These are phyloP conservation scores for Candida germanica DNA, from an alignment of 805 yeast genomes.

Conservation along the genomic window DNA sequence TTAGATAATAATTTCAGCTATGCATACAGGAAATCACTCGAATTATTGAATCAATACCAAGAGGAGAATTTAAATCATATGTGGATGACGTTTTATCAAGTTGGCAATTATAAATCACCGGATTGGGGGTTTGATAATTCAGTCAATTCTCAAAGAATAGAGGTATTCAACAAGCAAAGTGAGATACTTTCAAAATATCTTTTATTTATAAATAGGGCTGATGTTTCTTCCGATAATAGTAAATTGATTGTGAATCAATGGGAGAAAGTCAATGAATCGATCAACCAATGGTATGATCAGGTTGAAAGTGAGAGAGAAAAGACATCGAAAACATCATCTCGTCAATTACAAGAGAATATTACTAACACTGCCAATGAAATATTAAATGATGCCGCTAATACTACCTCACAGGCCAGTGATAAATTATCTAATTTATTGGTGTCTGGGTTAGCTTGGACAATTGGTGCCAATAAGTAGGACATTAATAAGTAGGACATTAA, in stretches of 20 bases:
- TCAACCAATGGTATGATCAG: conserved; percentile 7
- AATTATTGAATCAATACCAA: conserved; percentile 28
- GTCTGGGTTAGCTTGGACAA: conserved; percentile 62
- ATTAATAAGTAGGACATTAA: too few relatives aligned
- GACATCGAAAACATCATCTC: conserved; percentile 5
- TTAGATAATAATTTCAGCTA: conserved; percentile 58
- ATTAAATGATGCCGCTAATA: conserved; percentile 27
- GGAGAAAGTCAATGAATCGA: conserved; percentile 43
- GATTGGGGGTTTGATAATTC: conserved; percentile 23
- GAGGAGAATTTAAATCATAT: conserved; percentile 24
- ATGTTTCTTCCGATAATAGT: conserved; percentile 48
- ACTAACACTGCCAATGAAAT: conserved; percentile 22
- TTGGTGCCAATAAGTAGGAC: conserved; percentile 48
- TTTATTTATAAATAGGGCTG: conserved; percentile 24
- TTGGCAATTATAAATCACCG: conserved; percentile 50
- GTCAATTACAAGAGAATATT: conserved; percentile 8
- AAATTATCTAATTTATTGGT: conserved; percentile 50
- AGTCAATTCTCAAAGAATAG: conserved; percentile 14
- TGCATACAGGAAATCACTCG: conserved; percentile 47
- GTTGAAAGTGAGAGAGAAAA: conserved; percentile 3
- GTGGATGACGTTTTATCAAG: conserved; percentile 77
- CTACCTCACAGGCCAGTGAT: conserved; percentile 38
- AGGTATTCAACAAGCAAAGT: conserved; percentile 46
- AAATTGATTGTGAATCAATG: conserved; percentile 60
- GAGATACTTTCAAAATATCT: conserved; percentile 52